Percentiles rank a stretch among this genome's conserved stretches.
These are phyloP conservation scores for Fusarium sp. DNA, from an alignment of 2,329 filamentous ascomycete species.

Conservation along the genomic window DNA sequence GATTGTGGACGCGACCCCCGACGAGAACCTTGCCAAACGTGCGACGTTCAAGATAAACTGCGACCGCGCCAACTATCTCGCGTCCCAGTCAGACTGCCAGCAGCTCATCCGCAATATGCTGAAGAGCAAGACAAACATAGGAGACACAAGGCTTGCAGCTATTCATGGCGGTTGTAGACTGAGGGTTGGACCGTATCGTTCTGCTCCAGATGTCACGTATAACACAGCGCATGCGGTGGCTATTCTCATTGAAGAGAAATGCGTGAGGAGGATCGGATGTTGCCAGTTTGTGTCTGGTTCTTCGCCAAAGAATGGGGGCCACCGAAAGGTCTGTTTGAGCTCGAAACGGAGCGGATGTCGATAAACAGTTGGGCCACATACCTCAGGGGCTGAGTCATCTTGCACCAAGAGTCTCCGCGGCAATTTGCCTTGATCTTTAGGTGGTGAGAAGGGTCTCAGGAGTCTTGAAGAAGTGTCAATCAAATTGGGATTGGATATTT, in stretches of 20 bases:
- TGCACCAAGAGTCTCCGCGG: background rate
- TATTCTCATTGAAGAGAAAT: background rate
- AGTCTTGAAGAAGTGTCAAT: background rate
- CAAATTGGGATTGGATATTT: background rate
- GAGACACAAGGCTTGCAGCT: background rate
- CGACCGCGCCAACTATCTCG: background rate
- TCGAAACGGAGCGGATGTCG: background rate
- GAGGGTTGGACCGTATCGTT: background rate
- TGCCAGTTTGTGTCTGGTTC: background rate
- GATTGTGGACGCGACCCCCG: background rate
- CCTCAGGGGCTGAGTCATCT: no score
- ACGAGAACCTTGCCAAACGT: background rate
- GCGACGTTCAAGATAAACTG: background rate
- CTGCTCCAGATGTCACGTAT: background rate
- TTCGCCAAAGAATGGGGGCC: background rate
- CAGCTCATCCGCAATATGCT: background rate
- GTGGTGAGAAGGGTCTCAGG: background rate
- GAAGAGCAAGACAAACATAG: background rate
- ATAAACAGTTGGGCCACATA: background rate
- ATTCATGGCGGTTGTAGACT: background rate
- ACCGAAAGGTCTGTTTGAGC: background rate
- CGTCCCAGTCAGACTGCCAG: background rate
- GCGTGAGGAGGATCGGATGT: background rate
- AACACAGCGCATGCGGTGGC: background rate
- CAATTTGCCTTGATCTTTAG: no score